Conservation (phyloP, 2,329 filamentous ascomycete genomes). For the Plectosphaerella sp. region DNA sequence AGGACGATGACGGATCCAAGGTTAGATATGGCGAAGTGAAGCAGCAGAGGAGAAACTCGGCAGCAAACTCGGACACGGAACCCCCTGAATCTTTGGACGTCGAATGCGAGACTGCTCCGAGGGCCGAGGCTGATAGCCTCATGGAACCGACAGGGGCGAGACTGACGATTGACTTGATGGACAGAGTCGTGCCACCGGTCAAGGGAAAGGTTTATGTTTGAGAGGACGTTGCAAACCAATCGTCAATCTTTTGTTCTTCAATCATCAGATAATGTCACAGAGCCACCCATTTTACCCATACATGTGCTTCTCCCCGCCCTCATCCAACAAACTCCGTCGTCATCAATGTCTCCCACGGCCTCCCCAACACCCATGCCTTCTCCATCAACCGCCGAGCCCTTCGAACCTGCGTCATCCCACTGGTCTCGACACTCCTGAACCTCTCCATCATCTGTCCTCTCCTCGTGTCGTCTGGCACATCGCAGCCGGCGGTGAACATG, state of each 20-base stretch:
- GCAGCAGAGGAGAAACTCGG: background rate
- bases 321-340: slow-evolving; percentile 65
- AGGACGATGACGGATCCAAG: background rate
- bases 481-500: slow-evolving; percentile 78
- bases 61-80: background rate
- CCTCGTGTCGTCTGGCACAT: slow-evolving; percentile 54
- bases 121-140: too few relatives aligned
- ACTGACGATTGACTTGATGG: background rate
- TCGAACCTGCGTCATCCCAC: slow-evolving; percentile 71
- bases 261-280: too few relatives aligned
- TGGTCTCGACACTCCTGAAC: slow-evolving; percentile 63
- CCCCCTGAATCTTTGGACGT: background rate
- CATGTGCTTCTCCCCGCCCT: slow-evolving; percentile 10
- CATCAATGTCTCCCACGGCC: slow-evolving; percentile 64
- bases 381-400: slow-evolving; percentile 63
- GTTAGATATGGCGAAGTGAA: background rate
- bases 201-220: background rate
- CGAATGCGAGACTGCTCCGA: too few relatives aligned
- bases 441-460: slow-evolving; percentile 59
- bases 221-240: background rate
- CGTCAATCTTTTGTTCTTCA: too few relatives aligned
- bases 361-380: slow-evolving; percentile 62
- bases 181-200: background rate
- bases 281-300: too few relatives aligned
- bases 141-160: background rate